phyloP scores from a whole-genome alignment of 1,284 basidiomycete genomes.

The Cryptococcus floricola region DNA sequence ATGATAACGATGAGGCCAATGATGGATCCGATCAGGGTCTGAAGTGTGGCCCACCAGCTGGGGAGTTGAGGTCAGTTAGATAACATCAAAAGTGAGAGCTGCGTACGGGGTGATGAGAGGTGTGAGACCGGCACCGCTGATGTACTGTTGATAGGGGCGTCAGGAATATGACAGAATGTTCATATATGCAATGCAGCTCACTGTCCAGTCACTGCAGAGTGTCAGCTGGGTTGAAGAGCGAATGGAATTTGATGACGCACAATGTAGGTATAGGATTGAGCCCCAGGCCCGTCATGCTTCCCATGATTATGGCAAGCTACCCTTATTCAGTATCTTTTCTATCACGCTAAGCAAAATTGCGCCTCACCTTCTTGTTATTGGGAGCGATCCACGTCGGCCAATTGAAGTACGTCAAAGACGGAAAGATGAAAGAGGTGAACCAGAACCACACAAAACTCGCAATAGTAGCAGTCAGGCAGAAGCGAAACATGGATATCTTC shows the following conservation, averaged over 20 bases:
- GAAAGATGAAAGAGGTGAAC: constrained; percentile 16
- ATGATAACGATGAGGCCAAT: constrained; percentile 11
- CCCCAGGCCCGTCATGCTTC: constrained; percentile 28
- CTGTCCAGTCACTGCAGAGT: constrained; percentile 26
- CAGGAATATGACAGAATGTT: background rate
- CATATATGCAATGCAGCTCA: background rate
- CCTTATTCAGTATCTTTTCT: too few relatives aligned
- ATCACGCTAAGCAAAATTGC: too few relatives aligned
- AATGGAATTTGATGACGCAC: too few relatives aligned
- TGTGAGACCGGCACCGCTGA: constrained; percentile 11
- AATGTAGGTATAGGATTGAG: constrained; percentile 38
- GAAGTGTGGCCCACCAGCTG: constrained; percentile 10
- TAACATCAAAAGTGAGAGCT: too few relatives aligned
- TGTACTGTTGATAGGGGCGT: background rate
- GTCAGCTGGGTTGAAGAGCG: too few relatives aligned
- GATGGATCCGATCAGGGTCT: constrained; percentile 1
- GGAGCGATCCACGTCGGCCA: constrained; percentile 60
- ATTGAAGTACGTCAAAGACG: constrained; percentile 51
- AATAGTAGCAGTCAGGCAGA: constrained; percentile 13
- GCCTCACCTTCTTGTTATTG: constrained; percentile 9
- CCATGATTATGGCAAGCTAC: constrained; percentile 17
- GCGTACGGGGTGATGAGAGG: constrained; percentile 15
- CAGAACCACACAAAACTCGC: constrained; percentile 17
- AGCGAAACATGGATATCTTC: constrained; percentile 18
- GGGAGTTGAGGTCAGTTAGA: too few relatives aligned